These are phyloP conservation scores for Tulasnella sp. DNA, from an alignment of 768 basidiomycete genomes.

Conservation along the genomic window DNA sequence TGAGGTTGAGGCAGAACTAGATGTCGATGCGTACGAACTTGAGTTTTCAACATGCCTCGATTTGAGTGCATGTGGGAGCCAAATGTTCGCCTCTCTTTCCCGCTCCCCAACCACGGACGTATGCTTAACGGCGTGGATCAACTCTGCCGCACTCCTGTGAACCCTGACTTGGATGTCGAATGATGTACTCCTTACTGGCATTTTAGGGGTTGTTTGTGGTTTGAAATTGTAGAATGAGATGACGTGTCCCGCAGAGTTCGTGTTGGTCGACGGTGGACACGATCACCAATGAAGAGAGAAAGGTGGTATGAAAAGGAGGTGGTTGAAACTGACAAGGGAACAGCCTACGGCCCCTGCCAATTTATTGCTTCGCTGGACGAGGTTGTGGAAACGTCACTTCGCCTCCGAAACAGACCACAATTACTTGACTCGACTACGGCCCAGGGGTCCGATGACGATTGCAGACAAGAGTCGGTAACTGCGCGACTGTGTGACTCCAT, in stretches of 20 bases:
- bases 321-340: not conserved
- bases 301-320: not conserved
- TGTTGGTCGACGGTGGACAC: no score
- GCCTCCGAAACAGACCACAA: no score
- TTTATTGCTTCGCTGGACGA: not conserved
- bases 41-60: conserved; percentile 27
- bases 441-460: no score
- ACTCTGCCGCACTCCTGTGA: conserved; percentile 31
- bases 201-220: conserved; percentile 4
- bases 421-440: no score
- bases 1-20: not conserved
- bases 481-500: no score
- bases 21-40: not conserved
- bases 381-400: no score
- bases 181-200: no score
- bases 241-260: no score
- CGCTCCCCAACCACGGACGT: conserved; percentile 25
- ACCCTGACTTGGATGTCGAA: conserved; percentile 17
- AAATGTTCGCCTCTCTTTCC: conserved; percentile 36
- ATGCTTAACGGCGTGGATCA: conserved; percentile 30
- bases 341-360: not conserved
- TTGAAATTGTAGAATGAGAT: not conserved
- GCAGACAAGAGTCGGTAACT: no score
- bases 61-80: conserved; percentile 40
- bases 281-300: no score